Conservation (phyloP, 108 stramenopile genomes). For the Cyclotella baltica region DNA sequence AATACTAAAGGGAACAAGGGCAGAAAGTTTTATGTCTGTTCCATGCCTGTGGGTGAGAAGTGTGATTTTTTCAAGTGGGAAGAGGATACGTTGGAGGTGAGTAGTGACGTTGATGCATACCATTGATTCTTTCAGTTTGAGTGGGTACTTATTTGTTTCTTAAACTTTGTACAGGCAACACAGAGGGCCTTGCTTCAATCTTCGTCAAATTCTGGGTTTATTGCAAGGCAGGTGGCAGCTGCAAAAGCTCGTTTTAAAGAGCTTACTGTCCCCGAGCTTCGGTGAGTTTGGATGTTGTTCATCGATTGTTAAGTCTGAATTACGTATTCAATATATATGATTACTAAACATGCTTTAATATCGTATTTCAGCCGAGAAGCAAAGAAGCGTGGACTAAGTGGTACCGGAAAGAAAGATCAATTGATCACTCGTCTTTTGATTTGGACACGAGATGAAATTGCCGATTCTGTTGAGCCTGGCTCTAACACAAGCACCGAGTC, state of each 20-base stretch:
- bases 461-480: constrained; percentile 38
- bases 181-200: constrained; percentile 67
- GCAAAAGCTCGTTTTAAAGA: constrained; percentile 62
- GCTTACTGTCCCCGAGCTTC: constrained; percentile 84
- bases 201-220: constrained; percentile 76
- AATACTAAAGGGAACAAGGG: constrained; percentile 85
- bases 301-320: neutral
- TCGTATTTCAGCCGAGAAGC: constrained; percentile 46
- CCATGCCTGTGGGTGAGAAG: constrained; percentile 85
- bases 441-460: constrained; percentile 86
- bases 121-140: neutral
- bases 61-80: constrained; percentile 93
- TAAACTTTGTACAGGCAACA: constrained; percentile 47
- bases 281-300: constrained; percentile 31
- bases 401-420: constrained; percentile 78
- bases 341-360: too few relatives aligned
- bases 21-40: constrained; percentile 86
- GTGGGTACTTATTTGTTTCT: neutral
- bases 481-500: too few relatives aligned
- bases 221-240: constrained; percentile 79
- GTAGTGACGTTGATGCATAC: neutral
- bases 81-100: constrained; percentile 78
- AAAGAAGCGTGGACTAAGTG: constrained; percentile 60
- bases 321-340: too few relatives aligned
- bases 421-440: constrained; percentile 75